Evolutionary conservation across 768 basidiomycete genomes (phyloP), one percentile per base, ranked within the genome.

Genomic region (Kwoniella europaea): DNA sequence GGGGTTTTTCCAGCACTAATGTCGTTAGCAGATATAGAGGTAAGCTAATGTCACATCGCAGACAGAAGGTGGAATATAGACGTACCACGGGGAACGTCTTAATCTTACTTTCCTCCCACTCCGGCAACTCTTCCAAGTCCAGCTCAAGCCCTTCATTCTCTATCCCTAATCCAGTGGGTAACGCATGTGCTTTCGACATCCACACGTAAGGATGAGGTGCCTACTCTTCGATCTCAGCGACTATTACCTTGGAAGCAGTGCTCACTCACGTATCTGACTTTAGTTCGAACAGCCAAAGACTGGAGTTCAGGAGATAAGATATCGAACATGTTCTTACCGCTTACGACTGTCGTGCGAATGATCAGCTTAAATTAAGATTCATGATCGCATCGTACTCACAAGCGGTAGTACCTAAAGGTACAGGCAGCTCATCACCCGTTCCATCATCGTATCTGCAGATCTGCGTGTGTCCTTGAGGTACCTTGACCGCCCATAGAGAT

Each of bases 1-100:
- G 0, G 93, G 92, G 83, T 95, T 96, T 86, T 95, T 95, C 94
- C 94, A 96, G 7, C 91, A 82, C 91, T 93, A 72, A 57, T 53
- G 20, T 59, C 35, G n/a, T 64, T 24, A 53, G 44, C 69, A 16
- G 42, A 18, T 12, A 35, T 46, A 59, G 22, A 24, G 20, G n/a
- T 35, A 35, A 35, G 35, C 91, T 93, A 71, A 57, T 53, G n/a
- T 59, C 35, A 43, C 61, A n/a, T 35, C 42, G 44, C 69, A 16
- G 42, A 10, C 16, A 35, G 44, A 58, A 6, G 22, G 24, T 12
- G 15, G 24, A 56, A 43, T 2, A 35, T 29, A 3, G 18, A 76
- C 86, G 55, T 70, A 87, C 88, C 69, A 92, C 80, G 29, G 93
- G 92, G 65, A 90, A 86, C 2, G 86, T 85, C 87, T 94, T 92